A percentile compares a stretch with the other conserved stretches of the same genome.
Conservation (phyloP, 2,329 filamentous ascomycete species). For the Akanthomyces lecanii region DNA sequence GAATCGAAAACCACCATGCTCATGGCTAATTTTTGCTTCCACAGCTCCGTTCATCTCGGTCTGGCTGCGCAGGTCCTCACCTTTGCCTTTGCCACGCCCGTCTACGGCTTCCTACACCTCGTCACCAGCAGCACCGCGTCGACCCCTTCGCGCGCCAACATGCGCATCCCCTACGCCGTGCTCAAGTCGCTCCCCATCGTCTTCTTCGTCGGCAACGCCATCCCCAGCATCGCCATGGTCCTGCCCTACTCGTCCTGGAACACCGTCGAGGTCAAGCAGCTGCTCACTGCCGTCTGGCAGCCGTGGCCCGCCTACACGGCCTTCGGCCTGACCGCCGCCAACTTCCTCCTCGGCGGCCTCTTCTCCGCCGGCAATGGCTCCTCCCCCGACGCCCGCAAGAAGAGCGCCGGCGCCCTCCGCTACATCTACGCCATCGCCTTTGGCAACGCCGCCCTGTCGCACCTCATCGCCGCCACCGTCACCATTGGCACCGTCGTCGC, state of each 20-base stretch:
- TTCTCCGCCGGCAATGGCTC: background rate
- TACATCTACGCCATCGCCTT: conserved; percentile 20
- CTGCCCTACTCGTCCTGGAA: conserved; percentile 15
- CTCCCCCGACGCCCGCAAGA: conserved; percentile 3
- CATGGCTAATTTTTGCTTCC: background rate
- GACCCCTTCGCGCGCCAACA: conserved; percentile 19
- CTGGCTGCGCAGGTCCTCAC: conserved; percentile 20
- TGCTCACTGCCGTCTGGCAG: conserved; percentile 22
- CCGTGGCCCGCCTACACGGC: conserved; percentile 22
- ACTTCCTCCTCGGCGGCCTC: conserved; percentile 1
- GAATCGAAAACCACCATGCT: background rate
- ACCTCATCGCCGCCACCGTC: conserved; percentile 16
- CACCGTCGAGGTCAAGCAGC: conserved; percentile 21
- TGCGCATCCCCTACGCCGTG: conserved; percentile 19
- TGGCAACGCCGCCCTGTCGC: conserved; percentile 18
- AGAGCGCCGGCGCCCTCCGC: conserved; percentile 14
- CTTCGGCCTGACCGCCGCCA: conserved; percentile 13
- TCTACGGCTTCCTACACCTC: conserved; percentile 20
- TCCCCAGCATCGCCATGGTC: conserved; percentile 19
- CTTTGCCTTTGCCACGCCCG: conserved; percentile 21
- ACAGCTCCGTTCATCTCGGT: conserved; percentile 19
- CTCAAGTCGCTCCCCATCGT: conserved; percentile 18
- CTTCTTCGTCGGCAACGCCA: conserved; percentile 18
- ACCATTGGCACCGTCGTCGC: conserved; percentile 16
- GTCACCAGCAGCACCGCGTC: conserved; percentile 14